phyloP scores from a whole-genome alignment of 1,284 basidiomycete genomes.

The Sporisorium scitamineum region DNA sequence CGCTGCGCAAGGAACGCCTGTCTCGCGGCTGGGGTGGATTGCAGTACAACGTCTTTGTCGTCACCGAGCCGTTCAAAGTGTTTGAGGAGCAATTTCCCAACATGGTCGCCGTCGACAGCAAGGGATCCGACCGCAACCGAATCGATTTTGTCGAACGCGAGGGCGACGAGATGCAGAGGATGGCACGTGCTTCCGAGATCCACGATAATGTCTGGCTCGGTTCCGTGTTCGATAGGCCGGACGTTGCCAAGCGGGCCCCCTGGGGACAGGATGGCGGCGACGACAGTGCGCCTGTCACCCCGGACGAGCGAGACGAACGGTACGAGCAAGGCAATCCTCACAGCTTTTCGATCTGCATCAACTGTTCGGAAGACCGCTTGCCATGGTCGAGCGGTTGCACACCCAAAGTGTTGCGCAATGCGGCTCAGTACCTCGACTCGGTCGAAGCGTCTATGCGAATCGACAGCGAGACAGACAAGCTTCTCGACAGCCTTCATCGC shows the following conservation, averaged over 20 bases:
- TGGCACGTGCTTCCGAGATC: conserved; percentile 87
- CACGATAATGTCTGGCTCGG: conserved; percentile 73
- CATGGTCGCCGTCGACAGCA: conserved; percentile 73
- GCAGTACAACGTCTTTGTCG: conserved; percentile 87
- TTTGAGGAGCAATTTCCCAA: conserved; percentile 72
- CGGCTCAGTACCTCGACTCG: conserved; percentile 74
- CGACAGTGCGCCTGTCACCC: conserved; percentile 39
- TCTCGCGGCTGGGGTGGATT: conserved; percentile 74
- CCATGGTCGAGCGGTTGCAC: conserved; percentile 70
- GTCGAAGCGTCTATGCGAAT: conserved; percentile 73
- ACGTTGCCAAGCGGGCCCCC: conserved; percentile 9
- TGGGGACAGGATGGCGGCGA: conserved; percentile 12
- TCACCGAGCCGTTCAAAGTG: conserved; percentile 75
- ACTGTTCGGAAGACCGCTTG: conserved; percentile 77
- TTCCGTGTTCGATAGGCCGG: conserved; percentile 55
- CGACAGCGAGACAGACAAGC: conserved; percentile 76
- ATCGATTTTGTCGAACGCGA: conserved; percentile 75
- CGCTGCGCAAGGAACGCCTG: conserved; percentile 71
- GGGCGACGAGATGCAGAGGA: conserved; percentile 87
- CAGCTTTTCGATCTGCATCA: conserved; percentile 85
- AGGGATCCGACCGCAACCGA: conserved; percentile 71
- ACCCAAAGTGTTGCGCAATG: conserved; percentile 72
- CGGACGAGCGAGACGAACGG: conserved; percentile 70
- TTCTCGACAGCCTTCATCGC: conserved; percentile 73
- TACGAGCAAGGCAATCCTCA: conserved; percentile 76